Evolutionary conservation across 495 filamentous ascomycete species (phyloP).

Genomic region (Xylaria venustula): DNA sequence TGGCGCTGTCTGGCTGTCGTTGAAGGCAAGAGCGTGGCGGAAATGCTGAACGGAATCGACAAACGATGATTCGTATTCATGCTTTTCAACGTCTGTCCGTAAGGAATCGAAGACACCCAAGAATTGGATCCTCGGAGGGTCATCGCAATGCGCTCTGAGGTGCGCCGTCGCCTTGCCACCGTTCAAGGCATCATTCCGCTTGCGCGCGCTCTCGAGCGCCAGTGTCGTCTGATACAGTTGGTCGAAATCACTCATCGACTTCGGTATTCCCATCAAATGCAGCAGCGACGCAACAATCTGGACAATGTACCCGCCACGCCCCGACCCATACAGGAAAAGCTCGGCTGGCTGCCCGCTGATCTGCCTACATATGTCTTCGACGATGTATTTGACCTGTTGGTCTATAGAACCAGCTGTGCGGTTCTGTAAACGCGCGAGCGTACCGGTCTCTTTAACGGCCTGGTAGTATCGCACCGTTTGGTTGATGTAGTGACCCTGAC

Average conservation of each 20-base stretch:
- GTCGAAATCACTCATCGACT: not conserved
- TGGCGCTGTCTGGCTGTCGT: not conserved
- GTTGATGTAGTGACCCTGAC: not conserved
- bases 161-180: not conserved
- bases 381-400: not conserved
- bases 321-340: constrained; percentile 2
- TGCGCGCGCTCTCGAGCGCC: not conserved
- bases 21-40: not conserved
- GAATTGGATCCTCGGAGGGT: not conserved
- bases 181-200: not conserved
- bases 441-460: not conserved
- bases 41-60: not conserved
- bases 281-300: constrained; percentile 1
- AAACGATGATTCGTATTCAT: not conserved
- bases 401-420: not conserved
- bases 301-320: not conserved
- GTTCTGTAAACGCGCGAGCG: not conserved
- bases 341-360: not conserved
- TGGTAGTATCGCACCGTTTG: not conserved
- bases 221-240: not conserved
- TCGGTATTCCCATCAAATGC: not conserved
- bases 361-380: not conserved
- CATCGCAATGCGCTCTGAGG: not conserved
- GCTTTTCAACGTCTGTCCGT: not conserved
- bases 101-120: not conserved